These are phyloP conservation scores for Camellia granthamiana DNA, from an alignment of 148 eudicot species.

Conservation along the genomic window DNA sequence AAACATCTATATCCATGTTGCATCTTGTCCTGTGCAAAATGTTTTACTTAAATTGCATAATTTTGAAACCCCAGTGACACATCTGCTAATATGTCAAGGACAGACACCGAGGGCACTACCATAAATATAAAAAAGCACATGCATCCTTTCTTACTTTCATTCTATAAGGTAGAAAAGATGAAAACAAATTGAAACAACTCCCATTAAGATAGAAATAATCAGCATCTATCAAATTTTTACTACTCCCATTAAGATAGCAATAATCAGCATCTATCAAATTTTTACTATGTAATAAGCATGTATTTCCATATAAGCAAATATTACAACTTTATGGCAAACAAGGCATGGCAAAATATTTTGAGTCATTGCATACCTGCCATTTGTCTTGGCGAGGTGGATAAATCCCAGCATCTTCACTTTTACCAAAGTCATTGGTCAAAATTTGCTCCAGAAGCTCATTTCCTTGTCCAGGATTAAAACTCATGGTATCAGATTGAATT, in stretches of 20 bases:
- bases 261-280: slow-evolving; percentile 2
- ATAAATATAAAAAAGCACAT: neutral
- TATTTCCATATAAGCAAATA: neutral
- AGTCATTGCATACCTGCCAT: slow-evolving; percentile 41
- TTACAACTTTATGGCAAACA: neutral
- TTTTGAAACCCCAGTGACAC: neutral
- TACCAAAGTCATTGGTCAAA: slow-evolving; percentile 26
- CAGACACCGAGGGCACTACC: neutral
- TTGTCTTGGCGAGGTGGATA: slow-evolving; percentile 26
- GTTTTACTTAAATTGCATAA: neutral
- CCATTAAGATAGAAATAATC: neutral
- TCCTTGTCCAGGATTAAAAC: slow-evolving; percentile 32
- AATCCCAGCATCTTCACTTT: slow-evolving; percentile 27
- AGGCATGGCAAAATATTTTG: neutral
- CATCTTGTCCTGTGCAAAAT: slow-evolving; percentile 3
- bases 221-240: too few species aligned
- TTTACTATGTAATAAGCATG: neutral
- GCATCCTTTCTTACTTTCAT: neutral
- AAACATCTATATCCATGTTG: neutral
- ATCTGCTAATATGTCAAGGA: neutral
- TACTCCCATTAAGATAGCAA: too few species aligned
- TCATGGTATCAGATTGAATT: slow-evolving; percentile 29
- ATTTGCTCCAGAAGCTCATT: slow-evolving; percentile 34
- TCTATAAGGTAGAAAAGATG: neutral
- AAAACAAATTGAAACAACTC: neutral